phyloP scores from a whole-genome alignment of 1,284 basidiomycete species.

The Sphaerobolus stellatus region DNA sequence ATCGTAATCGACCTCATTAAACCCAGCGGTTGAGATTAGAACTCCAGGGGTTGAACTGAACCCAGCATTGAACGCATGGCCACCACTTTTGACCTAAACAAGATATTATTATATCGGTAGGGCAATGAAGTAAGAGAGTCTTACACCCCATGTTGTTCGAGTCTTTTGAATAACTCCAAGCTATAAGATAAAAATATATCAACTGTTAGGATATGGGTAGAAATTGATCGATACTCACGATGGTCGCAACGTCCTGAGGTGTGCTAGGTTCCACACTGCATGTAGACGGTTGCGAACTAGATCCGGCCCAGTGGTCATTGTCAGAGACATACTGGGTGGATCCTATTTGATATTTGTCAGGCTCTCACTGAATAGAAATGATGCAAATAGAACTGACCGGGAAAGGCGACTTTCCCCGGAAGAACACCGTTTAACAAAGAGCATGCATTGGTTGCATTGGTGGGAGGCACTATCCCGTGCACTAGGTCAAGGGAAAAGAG shows the following conservation, averaged over 20 bases:
- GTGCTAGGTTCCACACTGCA: not conserved
- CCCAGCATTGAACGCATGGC: conserved; percentile 23
- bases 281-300: not conserved
- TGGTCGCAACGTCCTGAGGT: not conserved
- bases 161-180: too few species aligned
- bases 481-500: too few species aligned
- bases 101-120: too few species aligned
- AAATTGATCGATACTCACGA: not conserved
- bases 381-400: not conserved
- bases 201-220: too few species aligned
- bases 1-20: conserved; percentile 18
- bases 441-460: too few species aligned
- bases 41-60: conserved; percentile 25
- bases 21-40: conserved; percentile 23
- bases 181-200: too few species aligned
- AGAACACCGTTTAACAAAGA: not conserved
- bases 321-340: not conserved
- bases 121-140: too few species aligned
- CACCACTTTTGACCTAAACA: conserved; percentile 24
- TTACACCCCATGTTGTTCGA: too few species aligned
- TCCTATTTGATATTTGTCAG: not conserved
- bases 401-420: not conserved
- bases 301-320: not conserved
- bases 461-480: too few species aligned
- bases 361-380: not conserved